phyloP scores from a whole-genome alignment of 805 yeast species.

The Cyberlindnera suaveolens region DNA sequence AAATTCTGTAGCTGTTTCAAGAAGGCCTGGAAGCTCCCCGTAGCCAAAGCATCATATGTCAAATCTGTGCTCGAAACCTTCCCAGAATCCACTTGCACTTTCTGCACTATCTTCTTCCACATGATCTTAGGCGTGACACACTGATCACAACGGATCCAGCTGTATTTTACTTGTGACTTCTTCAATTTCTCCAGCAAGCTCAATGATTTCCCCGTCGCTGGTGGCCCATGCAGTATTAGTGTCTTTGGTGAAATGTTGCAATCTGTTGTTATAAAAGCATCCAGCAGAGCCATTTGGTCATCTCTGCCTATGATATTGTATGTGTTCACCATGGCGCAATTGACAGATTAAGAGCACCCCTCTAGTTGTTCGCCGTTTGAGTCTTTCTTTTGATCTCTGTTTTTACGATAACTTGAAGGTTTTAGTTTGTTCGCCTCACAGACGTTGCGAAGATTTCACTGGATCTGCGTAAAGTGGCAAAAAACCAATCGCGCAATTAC shows the following conservation, averaged over 20 bases:
- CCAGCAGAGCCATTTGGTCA: conserved; percentile 13
- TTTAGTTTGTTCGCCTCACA: neutral
- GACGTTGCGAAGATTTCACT: neutral
- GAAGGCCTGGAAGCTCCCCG: conserved; percentile 19
- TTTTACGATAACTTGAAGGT: too few species aligned
- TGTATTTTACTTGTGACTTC: conserved; percentile 4
- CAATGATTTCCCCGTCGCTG: conserved; percentile 21
- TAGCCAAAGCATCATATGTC: conserved; percentile 7
- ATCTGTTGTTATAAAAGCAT: conserved; percentile 10
- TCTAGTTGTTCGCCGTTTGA: too few species aligned
- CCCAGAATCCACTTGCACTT: conserved; percentile 11
- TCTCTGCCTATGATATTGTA: conserved; percentile 9
- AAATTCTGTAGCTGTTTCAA: conserved; percentile 12
- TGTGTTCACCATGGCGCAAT: neutral
- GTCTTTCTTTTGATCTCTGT: too few species aligned
- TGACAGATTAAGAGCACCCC: too few species aligned
- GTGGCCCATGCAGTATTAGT: conserved; percentile 14
- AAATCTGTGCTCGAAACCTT: conserved; percentile 1
- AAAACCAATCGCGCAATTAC: too few species aligned
- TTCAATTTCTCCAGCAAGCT: conserved; percentile 9
- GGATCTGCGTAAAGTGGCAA: too few species aligned
- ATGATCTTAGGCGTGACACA: conserved; percentile 21
- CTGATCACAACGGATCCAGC: conserved; percentile 22
- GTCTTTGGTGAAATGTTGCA: conserved; percentile 5
- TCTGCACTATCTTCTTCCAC: conserved; percentile 15